Evolutionary conservation across 2,329 filamentous ascomycete genomes (phyloP).

Genomic region (Aspergillus costaricaensis): DNA sequence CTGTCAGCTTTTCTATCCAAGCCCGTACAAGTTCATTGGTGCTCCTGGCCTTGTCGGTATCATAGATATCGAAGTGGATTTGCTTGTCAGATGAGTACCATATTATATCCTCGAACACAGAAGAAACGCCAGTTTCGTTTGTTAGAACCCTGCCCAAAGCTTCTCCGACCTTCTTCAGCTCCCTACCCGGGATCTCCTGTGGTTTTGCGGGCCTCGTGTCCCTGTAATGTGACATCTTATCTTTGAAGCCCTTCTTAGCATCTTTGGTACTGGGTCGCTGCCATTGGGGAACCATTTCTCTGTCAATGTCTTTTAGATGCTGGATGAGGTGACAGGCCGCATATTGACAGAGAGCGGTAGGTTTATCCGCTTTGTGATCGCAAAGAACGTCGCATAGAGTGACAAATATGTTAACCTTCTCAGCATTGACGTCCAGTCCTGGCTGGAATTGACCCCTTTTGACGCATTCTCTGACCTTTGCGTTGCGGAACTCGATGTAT

Average conservation of each 20-base stretch:
- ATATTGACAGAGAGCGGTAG: background rate
- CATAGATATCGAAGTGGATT: background rate
- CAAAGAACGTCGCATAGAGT: constrained; percentile 1
- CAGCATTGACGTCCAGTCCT: background rate
- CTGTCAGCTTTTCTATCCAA: background rate
- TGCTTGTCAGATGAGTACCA: background rate
- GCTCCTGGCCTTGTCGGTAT: background rate
- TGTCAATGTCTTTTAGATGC: background rate
- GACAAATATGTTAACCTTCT: background rate
- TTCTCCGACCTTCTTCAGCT: background rate
- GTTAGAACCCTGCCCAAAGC: background rate
- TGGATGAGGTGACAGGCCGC: background rate
- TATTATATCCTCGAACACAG: background rate
- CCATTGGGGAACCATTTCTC: background rate
- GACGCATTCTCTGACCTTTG: background rate
- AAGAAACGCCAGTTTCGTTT: background rate
- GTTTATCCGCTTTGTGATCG: background rate
- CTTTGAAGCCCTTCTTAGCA: background rate
- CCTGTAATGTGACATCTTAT: background rate
- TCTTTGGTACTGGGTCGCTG: background rate
- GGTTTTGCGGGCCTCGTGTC: background rate
- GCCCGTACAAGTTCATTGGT: background rate
- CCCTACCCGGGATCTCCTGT: background rate
- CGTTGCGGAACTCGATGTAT: background rate
- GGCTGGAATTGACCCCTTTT: background rate